Evolutionary conservation across 352 stramenopile genomes (phyloP), one percentile per base, ranked within the genome.

Genomic region (Phytophthora sp.): DNA sequence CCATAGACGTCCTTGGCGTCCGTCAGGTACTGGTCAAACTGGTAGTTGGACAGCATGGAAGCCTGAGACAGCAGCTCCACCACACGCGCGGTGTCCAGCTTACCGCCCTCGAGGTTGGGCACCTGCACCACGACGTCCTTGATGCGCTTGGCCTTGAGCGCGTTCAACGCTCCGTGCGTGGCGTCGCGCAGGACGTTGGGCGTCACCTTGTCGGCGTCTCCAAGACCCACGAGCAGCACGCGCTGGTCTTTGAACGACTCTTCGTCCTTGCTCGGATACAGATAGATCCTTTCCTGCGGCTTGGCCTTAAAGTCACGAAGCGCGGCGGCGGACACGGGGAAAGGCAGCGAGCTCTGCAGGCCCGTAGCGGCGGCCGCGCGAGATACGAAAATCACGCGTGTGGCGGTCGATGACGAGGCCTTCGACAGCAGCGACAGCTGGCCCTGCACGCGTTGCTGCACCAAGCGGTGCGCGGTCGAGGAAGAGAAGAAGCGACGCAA

Each of bases 21-120:
- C 50, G 66, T 90, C 52, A 93, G 58, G 66, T 95, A 93, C 71
- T 88, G 77, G 70, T 95, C 84, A 41, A 95, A 95, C 69, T 91
- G 84, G 66, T 95, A 95, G 72, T 94, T 95, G 41, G 85, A 94
- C 27, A 95, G 72, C 63, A 94, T 87, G 18, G 82, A 90, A 2
- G 87, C 79, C 62, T 94, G 84, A 30, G 82, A 77, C 36, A 95
- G 8, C 35, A 94, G 62, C 59, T 94, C 79, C 24, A 90, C 83
- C 27, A 94, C 73, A 21, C 79, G 85, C 16, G 26, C 24, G 4
- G 70, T 51, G 13, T 76, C 31, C 18, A 92, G 9, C 20, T 68
- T 58, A 12, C 69, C 67, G 0, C 38, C 56, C 23, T 66, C 11
- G 3, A 89, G 79, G 18, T 47, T 56, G 2, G 82, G 85, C 49